Evolutionary conservation across 768 basidiomycete genomes (phyloP), one percentile per base, ranked within the genome.

Genomic region (Albatrellus ellisii): DNA sequence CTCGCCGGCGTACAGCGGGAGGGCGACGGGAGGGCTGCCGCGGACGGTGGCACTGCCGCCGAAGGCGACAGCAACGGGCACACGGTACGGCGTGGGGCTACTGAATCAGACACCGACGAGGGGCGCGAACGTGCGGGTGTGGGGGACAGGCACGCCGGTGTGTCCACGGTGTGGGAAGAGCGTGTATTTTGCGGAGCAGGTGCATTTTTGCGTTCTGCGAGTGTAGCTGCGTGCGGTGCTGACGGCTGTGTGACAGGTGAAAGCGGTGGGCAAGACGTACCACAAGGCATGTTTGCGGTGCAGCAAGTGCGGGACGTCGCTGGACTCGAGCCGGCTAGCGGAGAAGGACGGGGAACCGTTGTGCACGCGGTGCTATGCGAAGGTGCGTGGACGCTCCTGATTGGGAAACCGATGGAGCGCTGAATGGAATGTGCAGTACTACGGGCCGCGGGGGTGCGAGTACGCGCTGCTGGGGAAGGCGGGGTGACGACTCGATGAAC

Each of bases 111-210:
- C 52, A 20, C 47, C 58, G 37, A 55, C 46, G 31, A 41, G 46
- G 27, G 59, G 59, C 5, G 59, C 59, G 7, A 41, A 53, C 15
- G 48, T 32, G 39, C 45, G 48, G 34, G 65, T 67, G 46, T 79
- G 76, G 69, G 76, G 72, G 26, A 61, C 56, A 18, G 68, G 70
- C 17, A 72, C 74, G 6, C 80, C 84, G 15, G 54, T 54, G 15
- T 90, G 86, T 51, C 74, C 78, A 7, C 67, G 69, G 42, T 90
- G 86, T 49, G 65, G 64, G 27, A 76, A 81, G 67, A 78, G 69
- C 39, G 86, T 90, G 8, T 90, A 83, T 61, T 88, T 89, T 54
- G 85, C 86, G 11, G 85, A 89, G 57, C 83, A 85, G 70, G 83
- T 77, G 35, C 47, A n/a, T n/a, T n/a, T n/a, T n/a, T n/a, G n/a